Base-by-base conservation (phyloP, 2,329 filamentous ascomycete species). In the Colletotrichum lupini region DNA sequence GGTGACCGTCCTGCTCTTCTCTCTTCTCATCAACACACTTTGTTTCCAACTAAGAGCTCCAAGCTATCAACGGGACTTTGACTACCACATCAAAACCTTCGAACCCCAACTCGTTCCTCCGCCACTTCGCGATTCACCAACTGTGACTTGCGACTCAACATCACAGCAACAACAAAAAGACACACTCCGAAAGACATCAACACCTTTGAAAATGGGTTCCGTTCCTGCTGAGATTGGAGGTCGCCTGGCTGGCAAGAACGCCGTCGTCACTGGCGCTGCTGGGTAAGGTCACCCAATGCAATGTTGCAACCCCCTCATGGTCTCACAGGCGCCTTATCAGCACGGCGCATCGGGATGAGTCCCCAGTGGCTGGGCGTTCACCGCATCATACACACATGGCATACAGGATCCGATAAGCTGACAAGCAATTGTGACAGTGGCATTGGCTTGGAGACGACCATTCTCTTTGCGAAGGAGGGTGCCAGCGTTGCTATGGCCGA, bases 391-490 rank as follows among this genome's bases (percentile, higher is more conserved):
- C 42, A n/a, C 42, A 59, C 32, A 59, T 26, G 19, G 46, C 19
- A 66, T 14, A 22, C 32, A 26, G 56, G 53, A 55, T 30, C 24
- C 67, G 61, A 66, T 57, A 58, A 59, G 68, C 72, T 74, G 63
- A 74, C 69, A 19, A 65, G 30, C n/a, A 8, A 49, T 46, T 53
- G 26, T 26, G n/a, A 26, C 79, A 95, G 95, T 80, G 95, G 95
- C 80, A 98, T 98, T 80, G 95, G 95, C 76, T 93, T 98, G 61
- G 95, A 98, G 86, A 98, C 95, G 2, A 90, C 90, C 68, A 95
- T 98, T 77, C 93, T 98, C 72, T 97, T 98, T 80, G 93, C 92
- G 73, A 93, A 93, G 76, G 95, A 98, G 86, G 95, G 95, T 75
- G 95, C 95, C 79, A 93, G 90, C 75, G 91, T 98, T 69, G 86